Base-by-base conservation (phyloP, 768 basidiomycete species). In the Leccinum barrowsii region DNA sequence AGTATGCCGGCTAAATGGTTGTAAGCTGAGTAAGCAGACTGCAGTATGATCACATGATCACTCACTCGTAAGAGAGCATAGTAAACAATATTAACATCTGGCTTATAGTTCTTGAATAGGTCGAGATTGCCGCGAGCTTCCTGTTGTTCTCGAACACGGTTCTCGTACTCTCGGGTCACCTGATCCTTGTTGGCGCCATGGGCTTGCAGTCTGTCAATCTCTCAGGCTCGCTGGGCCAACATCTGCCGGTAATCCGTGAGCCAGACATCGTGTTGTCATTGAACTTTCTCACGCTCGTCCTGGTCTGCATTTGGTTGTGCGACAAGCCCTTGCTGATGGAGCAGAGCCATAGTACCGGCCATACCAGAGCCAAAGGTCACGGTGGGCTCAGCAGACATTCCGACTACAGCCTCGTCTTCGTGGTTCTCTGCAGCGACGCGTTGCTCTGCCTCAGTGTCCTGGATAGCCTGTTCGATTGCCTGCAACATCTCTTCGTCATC, bases 11-110 rank as follows among this genome's bases (percentile, higher is more conserved):
- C 24, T 24, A 24, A 24, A 24, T 24, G 24, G 24, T 24, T 24
- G 24, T 24, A 24, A 24, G 24, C 24, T 24, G 24, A 24, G 24
- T 24, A 24, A 24, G 24, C 24, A 24, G 24, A 24, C 24, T 4
- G 5, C 24, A 24, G 24, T 24, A 24, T 24, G 24, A 24, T 24
- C 24, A 24, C 24, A 24, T 24, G 24, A 24, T 24, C 24, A 24
- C 24, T 24, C 24, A 24, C 24, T 24, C 24, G 24, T 24, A 24
- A 24, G 24, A 24, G 24, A 24, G 24, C 24, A 1, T 95, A 88
- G 71, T 99, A 99, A 51, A 90, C 90, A 67, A 98, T 92, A 63
- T 96, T 92, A 66, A 99, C 81, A 74, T 96, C 95, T 5, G 97
- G 97, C 74, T 96, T 98, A 79, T 99, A 99, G 70, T 86, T 83